Evolutionary conservation across 2,329 filamentous ascomycete species (phyloP).

Genomic region (Cadophora gregata): DNA sequence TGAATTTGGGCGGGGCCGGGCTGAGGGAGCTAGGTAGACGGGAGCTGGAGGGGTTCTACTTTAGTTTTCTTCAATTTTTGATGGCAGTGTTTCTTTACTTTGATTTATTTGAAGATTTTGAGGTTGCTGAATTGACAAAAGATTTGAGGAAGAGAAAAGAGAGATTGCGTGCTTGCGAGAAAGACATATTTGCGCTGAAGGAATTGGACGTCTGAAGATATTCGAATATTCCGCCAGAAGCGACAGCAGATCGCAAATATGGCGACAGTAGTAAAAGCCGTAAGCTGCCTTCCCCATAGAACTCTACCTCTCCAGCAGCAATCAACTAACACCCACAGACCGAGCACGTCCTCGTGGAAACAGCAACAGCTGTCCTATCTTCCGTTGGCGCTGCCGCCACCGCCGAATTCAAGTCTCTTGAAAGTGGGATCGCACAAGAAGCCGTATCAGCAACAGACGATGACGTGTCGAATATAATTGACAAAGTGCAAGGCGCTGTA

Average conservation of each 20-base stretch:
- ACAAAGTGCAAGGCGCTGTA: conserved; percentile 32
- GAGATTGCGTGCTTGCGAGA: not conserved
- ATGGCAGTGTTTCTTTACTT: not conserved
- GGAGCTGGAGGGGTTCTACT: conserved; percentile 16
- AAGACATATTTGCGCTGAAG: not conserved
- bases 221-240: not conserved
- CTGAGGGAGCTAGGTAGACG: not conserved
- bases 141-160: not conserved
- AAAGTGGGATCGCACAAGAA: conserved; percentile 31
- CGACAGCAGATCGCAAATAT: not conserved
- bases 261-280: conserved; percentile 16
- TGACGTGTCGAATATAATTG: conserved; percentile 20
- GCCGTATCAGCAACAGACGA: conserved; percentile 28
- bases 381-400: conserved; percentile 6
- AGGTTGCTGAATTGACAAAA: not conserved
- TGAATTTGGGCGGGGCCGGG: not conserved
- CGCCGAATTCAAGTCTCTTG: conserved; percentile 32
- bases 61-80: conserved; percentile 3
- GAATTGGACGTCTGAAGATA: not conserved
- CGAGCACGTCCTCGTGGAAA: conserved; percentile 16
- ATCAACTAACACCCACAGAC: conserved; percentile 10
- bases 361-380: conserved; percentile 8
- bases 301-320: not conserved
- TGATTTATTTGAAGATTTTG: not conserved
- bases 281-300: not conserved